Base-by-base conservation (phyloP, 306 rosid genomes). In the Dalbergia cultrata region DNA sequence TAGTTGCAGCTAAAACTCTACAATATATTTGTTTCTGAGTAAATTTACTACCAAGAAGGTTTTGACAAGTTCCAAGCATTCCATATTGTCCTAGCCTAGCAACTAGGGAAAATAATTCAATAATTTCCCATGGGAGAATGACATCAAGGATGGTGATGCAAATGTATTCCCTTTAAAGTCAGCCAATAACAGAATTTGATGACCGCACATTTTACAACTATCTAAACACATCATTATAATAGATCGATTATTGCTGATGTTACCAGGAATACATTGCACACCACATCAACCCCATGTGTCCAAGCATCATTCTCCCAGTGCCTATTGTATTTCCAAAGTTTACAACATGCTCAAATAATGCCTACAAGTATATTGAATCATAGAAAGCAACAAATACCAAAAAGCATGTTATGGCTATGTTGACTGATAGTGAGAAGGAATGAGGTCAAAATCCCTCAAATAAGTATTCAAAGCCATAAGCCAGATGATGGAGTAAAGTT, bases 1-100 rank as follows among this genome's bases (percentile, higher is more conserved):
- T 43, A 21, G 43, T 53, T 54, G 64, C 53, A 26, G 47, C 31
- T 14, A 70, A 54, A 65, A 63, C 59, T 34, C 85, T 66, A 58
- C 33, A 8, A 53, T 31, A 80, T 53, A n/a, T n/a, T n/a, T n/a
- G n/a, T 33, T 34, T 52, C 77, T 6, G 0, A 72, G 44, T 43
- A 65, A 43, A 43, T 12, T 39, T 18, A 70, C 63, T 34, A 43
- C 62, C 54, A 67, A 81, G 43, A 53, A 54, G 74, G 52, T 70
- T 78, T 70, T 31, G 18, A 77, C 19, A 52, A 82, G 70, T 41
- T 76, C 56, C 82, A 76, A 76, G 70, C 45, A 77, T 70, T 75
- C 67, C 39, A 75, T 11, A 26, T 8, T 19, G 50, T 56, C 65
- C 43, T 43, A 68, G 50, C 31, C 63, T 49, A 21, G 73, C 49